phyloP scores from a whole-genome alignment of 202 grass and related monocot species.

The Panicum virgatum region DNA sequence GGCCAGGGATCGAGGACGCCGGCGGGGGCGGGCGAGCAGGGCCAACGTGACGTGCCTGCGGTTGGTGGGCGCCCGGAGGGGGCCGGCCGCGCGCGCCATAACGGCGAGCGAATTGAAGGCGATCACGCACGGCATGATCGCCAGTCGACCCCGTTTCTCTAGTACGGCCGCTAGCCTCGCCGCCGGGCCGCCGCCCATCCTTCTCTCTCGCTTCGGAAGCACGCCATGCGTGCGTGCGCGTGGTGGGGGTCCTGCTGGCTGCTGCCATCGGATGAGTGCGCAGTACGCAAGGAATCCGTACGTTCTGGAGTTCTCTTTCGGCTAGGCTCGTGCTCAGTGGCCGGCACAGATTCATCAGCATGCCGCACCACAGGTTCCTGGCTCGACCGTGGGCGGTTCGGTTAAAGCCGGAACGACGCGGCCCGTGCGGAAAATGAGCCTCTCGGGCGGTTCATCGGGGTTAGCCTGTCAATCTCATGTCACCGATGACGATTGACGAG shows the following conservation, averaged over 20 bases:
- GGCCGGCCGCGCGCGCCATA: neutral
- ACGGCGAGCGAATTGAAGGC: neutral
- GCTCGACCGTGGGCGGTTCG: neutral
- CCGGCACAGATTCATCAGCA: too few species aligned
- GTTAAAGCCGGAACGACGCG: neutral
- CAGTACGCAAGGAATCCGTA: neutral
- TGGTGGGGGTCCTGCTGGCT: neutral
- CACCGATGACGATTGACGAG: neutral
- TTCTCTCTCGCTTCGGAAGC: neutral
- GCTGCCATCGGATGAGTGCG: neutral
- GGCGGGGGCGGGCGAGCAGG: neutral
- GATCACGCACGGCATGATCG: neutral
- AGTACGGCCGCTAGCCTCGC: neutral
- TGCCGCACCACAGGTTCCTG: neutral
- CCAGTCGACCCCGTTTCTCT: too few species aligned
- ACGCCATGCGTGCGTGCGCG: constrained; percentile 20
- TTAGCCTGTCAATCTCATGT: constrained; percentile 15
- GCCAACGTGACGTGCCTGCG: neutral
- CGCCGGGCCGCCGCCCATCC: neutral
- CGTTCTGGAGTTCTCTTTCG: too few species aligned
- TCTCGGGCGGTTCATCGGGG: neutral
- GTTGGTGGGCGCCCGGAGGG: constrained; percentile 8
- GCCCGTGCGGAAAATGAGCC: neutral
- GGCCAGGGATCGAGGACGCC: neutral
- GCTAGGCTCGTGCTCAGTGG: neutral